Percentiles rank a stretch among this genome's conserved stretches.
Conservation (phyloP, 495 filamentous ascomycete species). For the Xylaria scruposa region DNA sequence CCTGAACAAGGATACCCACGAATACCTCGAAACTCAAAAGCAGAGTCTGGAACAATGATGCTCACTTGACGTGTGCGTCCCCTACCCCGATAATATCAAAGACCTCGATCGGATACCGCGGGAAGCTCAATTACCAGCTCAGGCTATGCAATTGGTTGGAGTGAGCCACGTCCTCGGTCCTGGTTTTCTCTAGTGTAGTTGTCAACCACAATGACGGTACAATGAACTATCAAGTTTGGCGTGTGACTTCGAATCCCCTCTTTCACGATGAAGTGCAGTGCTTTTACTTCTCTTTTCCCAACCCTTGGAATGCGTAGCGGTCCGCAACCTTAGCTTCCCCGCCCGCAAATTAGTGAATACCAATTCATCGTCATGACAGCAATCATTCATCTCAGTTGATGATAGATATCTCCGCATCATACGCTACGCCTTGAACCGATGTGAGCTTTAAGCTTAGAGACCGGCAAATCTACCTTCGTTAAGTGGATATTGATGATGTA, state of each 20-base stretch:
- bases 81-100: background rate
- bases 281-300: background rate
- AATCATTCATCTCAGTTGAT: background rate
- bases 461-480: background rate
- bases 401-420: constrained; percentile 9
- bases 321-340: background rate
- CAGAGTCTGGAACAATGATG: constrained; percentile 20
- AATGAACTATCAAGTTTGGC: constrained; percentile 11
- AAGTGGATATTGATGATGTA: constrained; percentile 26
- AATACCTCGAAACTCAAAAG: constrained; percentile 4
- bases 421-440: background rate
- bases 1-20: constrained; percentile 4
- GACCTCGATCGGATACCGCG: background rate
- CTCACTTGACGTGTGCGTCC: constrained; percentile 17
- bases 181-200: constrained; percentile 1
- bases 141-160: background rate
- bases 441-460: background rate
- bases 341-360: background rate
- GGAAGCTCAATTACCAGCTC: constrained; percentile 6
- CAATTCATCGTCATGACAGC: constrained; percentile 15
- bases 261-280: background rate
- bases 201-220: constrained; percentile 17
- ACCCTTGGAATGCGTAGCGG: background rate
- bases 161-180: constrained; percentile 23
- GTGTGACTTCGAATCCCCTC: background rate